Evolutionary conservation across 441 rosid species (phyloP).

Genomic region (Gossypium davidsonii): DNA sequence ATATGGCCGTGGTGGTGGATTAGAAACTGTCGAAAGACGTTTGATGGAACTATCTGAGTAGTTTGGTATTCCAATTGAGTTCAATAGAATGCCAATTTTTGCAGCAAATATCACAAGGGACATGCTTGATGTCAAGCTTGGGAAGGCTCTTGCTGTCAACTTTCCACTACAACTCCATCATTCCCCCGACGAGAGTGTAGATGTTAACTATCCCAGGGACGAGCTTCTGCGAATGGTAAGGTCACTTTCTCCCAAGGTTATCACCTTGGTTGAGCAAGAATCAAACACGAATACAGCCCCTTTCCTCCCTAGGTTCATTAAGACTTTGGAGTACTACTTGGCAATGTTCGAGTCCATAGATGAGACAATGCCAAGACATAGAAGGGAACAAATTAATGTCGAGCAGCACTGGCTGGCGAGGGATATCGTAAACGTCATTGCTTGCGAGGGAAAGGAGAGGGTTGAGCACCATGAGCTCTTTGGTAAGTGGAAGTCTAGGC

Average conservation of each 20-base stretch:
- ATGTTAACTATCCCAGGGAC: slow-evolving; percentile 68
- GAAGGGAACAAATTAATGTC: slow-evolving; percentile 53
- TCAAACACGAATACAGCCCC: slow-evolving; percentile 84
- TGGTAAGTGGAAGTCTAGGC: slow-evolving; percentile 85
- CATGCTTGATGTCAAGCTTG: slow-evolving; percentile 56
- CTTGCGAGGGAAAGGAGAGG: slow-evolving; percentile 80
- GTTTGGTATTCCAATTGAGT: slow-evolving; percentile 58
- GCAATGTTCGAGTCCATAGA: slow-evolving; percentile 87
- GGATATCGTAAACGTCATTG: slow-evolving; percentile 74
- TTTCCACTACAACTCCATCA: slow-evolving; percentile 79
- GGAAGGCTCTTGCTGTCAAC: slow-evolving; percentile 70
- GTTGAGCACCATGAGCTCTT: slow-evolving; percentile 82
- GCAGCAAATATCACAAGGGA: slow-evolving; percentile 45
- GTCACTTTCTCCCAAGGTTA: slow-evolving; percentile 67
- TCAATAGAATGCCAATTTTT: slow-evolving; percentile 48
- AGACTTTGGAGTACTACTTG: slow-evolving; percentile 57
- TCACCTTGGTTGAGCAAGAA: slow-evolving; percentile 78
- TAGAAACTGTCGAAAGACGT: slow-evolving; percentile 46
- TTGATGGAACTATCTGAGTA: slow-evolving; percentile 46
- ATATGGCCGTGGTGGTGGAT: slow-evolving; percentile 59
- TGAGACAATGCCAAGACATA: slow-evolving; percentile 49
- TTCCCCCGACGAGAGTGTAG: slow-evolving; percentile 78
- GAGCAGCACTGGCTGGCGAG: slow-evolving; percentile 83
- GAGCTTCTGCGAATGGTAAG: slow-evolving; percentile 59
- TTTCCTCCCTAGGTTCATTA: slow-evolving; percentile 58